Evolutionary conservation across 306 rosid genomes (phyloP), one percentile per base, ranked within the genome.

Genomic region (Cotoneaster glaucophyllus): DNA sequence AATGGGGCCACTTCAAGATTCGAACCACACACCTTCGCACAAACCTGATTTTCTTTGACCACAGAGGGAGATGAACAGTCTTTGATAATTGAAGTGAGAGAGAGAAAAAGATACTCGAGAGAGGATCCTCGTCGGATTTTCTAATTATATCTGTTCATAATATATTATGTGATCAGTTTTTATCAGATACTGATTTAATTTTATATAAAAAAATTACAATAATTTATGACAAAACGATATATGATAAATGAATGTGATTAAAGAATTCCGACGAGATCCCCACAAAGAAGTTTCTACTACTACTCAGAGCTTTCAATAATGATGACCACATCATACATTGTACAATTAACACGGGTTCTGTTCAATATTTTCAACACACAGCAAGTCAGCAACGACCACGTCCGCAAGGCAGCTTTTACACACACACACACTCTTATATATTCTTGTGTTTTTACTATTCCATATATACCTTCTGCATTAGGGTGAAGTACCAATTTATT

Each of bases 1-100:
- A 59, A 28, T 15, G 80, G 76, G 71, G 39, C 81, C 77, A 70
- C 76, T 18, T 18, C 26, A 24, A 48, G 57, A 62, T 58, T 73
- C 41, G 68, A 4, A 59, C 4, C 8, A 64, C 29, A 34, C 64
- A 53, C 74, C 24, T 53, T 19, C 8, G 58, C 10, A 53, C 6
- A 58, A 14, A 22, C 17, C 25, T 9, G 67, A 72, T 34, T 57
- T 72, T 57, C 34, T 8, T 57, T 72, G 37, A 72, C 67, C n/a
- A 9, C 5, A n/a, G 34, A 32, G 65, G 5, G 67, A 72, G 25
- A 24, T 11, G 18, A 21, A 2, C 11, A 54, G 17, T 11, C 29
- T 57, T 22, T 22, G 17, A 58, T n/a, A 58, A 58, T 11, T 58
- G 29, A 58, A 24, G 28, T 68, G 61, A 19, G n/a, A 11, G 39